A percentile compares a stretch with the other conserved stretches of the same genome.
These are phyloP conservation scores for Karstenula rhodostoma DNA, from an alignment of 2,329 filamentous ascomycete genomes.

Conservation along the genomic window DNA sequence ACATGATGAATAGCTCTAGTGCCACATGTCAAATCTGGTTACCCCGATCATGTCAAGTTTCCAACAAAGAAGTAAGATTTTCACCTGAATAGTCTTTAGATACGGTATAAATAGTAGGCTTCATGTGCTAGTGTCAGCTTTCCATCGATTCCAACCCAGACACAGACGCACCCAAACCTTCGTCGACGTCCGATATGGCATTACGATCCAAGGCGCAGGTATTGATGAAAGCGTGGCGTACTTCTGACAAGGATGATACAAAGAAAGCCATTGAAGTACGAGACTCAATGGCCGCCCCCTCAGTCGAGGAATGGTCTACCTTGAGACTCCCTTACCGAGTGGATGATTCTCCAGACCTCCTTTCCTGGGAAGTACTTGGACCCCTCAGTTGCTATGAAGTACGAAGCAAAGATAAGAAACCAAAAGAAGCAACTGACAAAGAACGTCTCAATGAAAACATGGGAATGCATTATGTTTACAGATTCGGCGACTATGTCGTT, in stretches of 20 bases:
- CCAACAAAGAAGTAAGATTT: too few species aligned
- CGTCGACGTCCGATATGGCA: neutral
- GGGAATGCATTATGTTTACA: neutral
- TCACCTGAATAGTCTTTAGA: too few species aligned
- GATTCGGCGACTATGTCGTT: neutral
- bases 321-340: conserved; percentile 3
- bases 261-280: neutral
- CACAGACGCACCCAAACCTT: neutral
- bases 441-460: too few species aligned
- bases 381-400: too few species aligned
- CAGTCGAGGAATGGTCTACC: neutral
- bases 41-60: too few species aligned
- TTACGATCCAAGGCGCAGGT: neutral
- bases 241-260: neutral
- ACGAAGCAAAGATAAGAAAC: too few species aligned
- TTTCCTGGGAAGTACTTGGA: neutral
- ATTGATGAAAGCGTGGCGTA: neutral
- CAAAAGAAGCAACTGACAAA: neutral
- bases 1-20: too few species aligned
- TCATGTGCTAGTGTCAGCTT: too few species aligned
- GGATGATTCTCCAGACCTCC: neutral
- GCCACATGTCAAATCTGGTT: too few species aligned
- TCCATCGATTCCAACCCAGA: neutral
- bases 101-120: too few species aligned
- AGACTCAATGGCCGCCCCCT: neutral